These are phyloP conservation scores for Neospermospora avenae DNA, from an alignment of 2,329 filamentous ascomycete genomes.

Conservation along the genomic window DNA sequence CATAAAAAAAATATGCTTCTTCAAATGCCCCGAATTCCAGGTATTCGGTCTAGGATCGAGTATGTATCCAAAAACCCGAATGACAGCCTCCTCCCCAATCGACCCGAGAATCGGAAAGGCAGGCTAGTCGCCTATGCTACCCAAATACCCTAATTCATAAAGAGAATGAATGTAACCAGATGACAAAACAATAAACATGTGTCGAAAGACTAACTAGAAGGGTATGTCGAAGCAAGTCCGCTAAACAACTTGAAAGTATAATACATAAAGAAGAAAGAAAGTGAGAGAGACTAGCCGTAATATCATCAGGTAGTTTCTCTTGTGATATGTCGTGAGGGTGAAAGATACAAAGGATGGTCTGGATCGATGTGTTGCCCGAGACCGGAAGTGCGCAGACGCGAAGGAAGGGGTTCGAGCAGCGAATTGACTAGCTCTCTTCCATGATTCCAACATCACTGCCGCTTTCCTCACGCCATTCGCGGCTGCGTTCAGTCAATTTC, in stretches of 20 bases:
- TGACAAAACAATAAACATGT: not conserved
- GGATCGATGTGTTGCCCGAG: not conserved
- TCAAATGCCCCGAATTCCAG: not conserved
- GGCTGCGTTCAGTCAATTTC: constrained; percentile 74
- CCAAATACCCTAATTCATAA: not conserved
- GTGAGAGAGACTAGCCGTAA: constrained; percentile 4
- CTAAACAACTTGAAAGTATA: constrained; percentile 12
- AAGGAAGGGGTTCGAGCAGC: not conserved
- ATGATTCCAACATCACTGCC: constrained; percentile 34
- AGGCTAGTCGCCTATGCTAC: not conserved
- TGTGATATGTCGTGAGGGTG: constrained; percentile 8
- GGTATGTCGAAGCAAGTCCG: constrained; percentile 5
- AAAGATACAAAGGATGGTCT: not conserved
- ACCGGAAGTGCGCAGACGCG: no score
- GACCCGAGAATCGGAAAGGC: not conserved
- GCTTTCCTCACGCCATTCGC: constrained; percentile 86
- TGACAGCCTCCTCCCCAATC: not conserved
- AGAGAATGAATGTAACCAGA: not conserved
- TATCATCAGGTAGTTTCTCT: constrained; percentile 7
- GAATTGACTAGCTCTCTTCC: constrained; percentile 30
- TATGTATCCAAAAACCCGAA: not conserved
- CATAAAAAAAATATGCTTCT: not conserved
- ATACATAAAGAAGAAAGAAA: constrained; percentile 5
- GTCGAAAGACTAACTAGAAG: not conserved
- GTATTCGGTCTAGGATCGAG: not conserved